A percentile compares a stretch with the other conserved stretches of the same genome.
These are phyloP conservation scores for Scenedesmus sp. DNA, from an alignment of 163 green algal genomes.

Conservation along the genomic window DNA sequence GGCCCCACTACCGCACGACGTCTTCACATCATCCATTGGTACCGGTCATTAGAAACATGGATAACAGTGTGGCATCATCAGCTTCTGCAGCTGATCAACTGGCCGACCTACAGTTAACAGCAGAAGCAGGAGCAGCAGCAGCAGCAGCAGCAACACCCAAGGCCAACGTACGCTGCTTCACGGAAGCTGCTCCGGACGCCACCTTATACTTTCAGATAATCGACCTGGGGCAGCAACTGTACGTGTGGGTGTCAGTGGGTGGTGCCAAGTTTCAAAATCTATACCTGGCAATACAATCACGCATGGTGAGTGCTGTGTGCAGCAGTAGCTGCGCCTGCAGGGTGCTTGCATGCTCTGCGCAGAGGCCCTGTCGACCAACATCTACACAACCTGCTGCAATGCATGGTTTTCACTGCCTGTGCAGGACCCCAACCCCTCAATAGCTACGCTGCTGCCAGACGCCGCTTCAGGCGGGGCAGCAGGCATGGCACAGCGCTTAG, in stretches of 20 bases:
- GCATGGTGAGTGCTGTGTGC: slow-evolving; percentile 2
- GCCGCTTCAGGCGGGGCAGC: slow-evolving; percentile 30
- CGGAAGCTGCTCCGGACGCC: slow-evolving; percentile 42
- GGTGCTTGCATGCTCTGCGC: not conserved
- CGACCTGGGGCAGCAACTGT: slow-evolving; percentile 67
- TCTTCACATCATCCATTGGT: not conserved
- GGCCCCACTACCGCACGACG: not conserved
- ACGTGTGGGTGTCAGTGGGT: slow-evolving; percentile 62
- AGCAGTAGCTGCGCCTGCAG: not conserved
- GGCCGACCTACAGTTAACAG: not conserved
- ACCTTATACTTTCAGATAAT: slow-evolving; percentile 63
- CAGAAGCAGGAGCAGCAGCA: not conserved
- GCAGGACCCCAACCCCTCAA: slow-evolving; percentile 49
- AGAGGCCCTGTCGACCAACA: not conserved
- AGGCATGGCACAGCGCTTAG: slow-evolving; percentile 58
- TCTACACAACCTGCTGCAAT: not conserved
- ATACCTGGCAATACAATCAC: slow-evolving; percentile 61
- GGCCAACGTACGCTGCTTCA: slow-evolving; percentile 39
- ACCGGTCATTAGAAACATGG: not conserved
- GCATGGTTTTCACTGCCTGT: not conserved
- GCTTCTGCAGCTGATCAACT: not conserved
- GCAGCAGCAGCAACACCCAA: not conserved
- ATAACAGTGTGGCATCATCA: not conserved
- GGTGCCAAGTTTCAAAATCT: slow-evolving; percentile 63
- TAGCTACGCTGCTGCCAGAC: slow-evolving; percentile 59